A percentile compares a stretch with the other conserved stretches of the same genome.
These are phyloP conservation scores for Ramularia endophylla DNA, from an alignment of 2,329 filamentous ascomycete species.

Conservation along the genomic window DNA sequence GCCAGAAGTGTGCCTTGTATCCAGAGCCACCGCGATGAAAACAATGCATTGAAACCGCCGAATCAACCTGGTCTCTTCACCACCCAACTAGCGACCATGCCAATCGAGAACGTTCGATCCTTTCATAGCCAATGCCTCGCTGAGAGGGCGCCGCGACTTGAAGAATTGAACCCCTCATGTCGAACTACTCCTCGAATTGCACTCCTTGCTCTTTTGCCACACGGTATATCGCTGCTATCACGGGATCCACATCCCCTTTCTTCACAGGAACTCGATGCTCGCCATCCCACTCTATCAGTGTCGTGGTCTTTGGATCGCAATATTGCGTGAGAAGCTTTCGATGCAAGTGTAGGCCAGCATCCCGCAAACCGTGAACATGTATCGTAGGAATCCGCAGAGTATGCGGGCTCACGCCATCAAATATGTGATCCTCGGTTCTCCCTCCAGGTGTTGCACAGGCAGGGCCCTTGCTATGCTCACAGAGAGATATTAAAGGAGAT, in stretches of 20 bases:
- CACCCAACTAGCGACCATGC: too few species aligned
- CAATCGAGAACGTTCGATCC: too few species aligned
- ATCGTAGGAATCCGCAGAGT: slow-evolving; percentile 54
- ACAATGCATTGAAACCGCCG: too few species aligned
- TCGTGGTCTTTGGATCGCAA: slow-evolving; percentile 50
- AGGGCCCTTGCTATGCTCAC: slow-evolving; percentile 32
- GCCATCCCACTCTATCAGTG: slow-evolving; percentile 67
- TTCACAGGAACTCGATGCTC: slow-evolving; percentile 67
- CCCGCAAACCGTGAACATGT: slow-evolving; percentile 61
- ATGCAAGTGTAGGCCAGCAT: slow-evolving; percentile 56
- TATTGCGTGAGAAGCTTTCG: slow-evolving; percentile 52
- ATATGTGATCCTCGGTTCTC: slow-evolving; percentile 42
- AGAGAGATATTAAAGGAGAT: slow-evolving; percentile 52
- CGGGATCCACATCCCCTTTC: slow-evolving; percentile 54
- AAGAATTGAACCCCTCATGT: not conserved
- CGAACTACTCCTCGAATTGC: slow-evolving; percentile 2
- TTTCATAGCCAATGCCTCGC: too few species aligned
- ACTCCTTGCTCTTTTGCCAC: slow-evolving; percentile 48
- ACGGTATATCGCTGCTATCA: slow-evolving; percentile 49
- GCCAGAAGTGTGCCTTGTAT: too few species aligned
- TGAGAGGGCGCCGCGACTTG: too few species aligned
- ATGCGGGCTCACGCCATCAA: slow-evolving; percentile 40
- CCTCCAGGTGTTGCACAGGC: slow-evolving; percentile 37
- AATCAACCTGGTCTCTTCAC: too few species aligned
- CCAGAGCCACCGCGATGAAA: too few species aligned